Evolutionary conservation across 441 rosid genomes (phyloP).

Genomic region (Viola pubescens): DNA sequence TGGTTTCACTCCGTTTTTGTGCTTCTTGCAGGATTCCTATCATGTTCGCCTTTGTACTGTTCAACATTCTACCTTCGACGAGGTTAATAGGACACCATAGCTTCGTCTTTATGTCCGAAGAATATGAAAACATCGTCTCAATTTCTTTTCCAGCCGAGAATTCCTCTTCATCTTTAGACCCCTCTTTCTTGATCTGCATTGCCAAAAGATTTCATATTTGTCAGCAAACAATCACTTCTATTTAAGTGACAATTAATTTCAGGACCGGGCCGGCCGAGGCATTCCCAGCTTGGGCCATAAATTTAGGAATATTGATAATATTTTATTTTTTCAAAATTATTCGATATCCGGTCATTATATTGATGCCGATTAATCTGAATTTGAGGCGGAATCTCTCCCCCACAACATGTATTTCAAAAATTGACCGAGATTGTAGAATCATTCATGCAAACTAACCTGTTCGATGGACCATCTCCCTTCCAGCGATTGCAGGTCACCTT

Average conservation of each 20-base stretch:
- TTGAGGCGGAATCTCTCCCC: not conserved
- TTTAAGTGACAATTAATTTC: constrained; percentile 2
- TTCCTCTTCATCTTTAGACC: constrained; percentile 18
- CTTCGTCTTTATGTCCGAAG: constrained; percentile 63
- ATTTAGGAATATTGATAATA: too few relatives aligned
- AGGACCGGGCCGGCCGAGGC: too few relatives aligned
- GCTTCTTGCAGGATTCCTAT: constrained; percentile 58
- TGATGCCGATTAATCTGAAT: too few relatives aligned
- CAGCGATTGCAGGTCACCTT: constrained; percentile 75
- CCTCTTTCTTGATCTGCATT: constrained; percentile 40
- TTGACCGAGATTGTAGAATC: not conserved
- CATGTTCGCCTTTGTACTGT: constrained; percentile 63
- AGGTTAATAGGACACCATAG: constrained; percentile 65
- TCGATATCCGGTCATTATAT: too few relatives aligned
- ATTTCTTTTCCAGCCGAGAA: constrained; percentile 30
- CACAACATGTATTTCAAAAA: not conserved
- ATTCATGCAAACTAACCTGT: constrained; percentile 37
- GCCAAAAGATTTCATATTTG: not conserved
- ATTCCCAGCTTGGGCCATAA: too few relatives aligned
- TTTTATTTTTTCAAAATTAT: not conserved
- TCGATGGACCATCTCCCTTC: constrained; percentile 91
- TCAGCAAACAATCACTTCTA: too few relatives aligned
- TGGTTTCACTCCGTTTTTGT: constrained; percentile 24
- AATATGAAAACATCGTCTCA: constrained; percentile 47
- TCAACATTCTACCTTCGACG: constrained; percentile 70